A percentile compares a stretch with the other conserved stretches of the same genome.
These are phyloP conservation scores for Populus pruinosa DNA, from an alignment of 345 rosid genomes.

Conservation along the genomic window DNA sequence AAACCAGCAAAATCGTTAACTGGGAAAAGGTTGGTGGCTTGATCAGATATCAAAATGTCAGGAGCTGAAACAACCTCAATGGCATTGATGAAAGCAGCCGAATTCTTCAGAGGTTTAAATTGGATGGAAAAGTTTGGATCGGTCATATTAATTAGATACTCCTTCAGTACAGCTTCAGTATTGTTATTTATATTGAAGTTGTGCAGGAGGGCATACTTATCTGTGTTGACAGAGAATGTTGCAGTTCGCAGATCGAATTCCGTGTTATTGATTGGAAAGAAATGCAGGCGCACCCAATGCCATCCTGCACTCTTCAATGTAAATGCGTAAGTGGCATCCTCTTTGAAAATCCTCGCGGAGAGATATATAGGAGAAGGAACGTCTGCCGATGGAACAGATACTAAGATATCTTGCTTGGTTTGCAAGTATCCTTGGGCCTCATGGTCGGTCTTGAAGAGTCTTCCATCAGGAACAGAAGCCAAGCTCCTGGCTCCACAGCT, in stretches of 20 bases:
- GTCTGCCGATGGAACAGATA: conserved; percentile 43
- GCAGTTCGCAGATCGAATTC: conserved; percentile 51
- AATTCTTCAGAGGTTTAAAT: conserved; percentile 48
- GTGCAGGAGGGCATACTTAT: conserved; percentile 59
- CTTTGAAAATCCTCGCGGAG: conserved; percentile 51
- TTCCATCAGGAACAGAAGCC: conserved; percentile 52
- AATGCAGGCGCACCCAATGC: conserved; percentile 77
- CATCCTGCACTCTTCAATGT: conserved; percentile 51
- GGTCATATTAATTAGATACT: conserved; percentile 55
- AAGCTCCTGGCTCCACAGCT: conserved; percentile 53
- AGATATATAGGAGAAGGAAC: conserved; percentile 55
- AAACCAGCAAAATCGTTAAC: conserved; percentile 41
- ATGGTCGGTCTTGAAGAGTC: conserved; percentile 57
- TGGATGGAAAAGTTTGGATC: conserved; percentile 48
- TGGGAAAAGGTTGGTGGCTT: conserved; percentile 53
- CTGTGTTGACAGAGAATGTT: conserved; percentile 49
- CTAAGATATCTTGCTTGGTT: conserved; percentile 44
- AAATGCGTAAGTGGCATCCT: conserved; percentile 54
- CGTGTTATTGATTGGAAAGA: conserved; percentile 40
- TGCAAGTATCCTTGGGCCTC: conserved; percentile 40
- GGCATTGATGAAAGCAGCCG: conserved; percentile 68
- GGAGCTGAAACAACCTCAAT: conserved; percentile 78
- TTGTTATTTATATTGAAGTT: conserved; percentile 43
- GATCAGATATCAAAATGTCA: conserved; percentile 48
- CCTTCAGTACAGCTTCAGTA: conserved; percentile 41